Evolutionary conservation across 345 rosid species (phyloP).

Genomic region (Balakata baccata): DNA sequence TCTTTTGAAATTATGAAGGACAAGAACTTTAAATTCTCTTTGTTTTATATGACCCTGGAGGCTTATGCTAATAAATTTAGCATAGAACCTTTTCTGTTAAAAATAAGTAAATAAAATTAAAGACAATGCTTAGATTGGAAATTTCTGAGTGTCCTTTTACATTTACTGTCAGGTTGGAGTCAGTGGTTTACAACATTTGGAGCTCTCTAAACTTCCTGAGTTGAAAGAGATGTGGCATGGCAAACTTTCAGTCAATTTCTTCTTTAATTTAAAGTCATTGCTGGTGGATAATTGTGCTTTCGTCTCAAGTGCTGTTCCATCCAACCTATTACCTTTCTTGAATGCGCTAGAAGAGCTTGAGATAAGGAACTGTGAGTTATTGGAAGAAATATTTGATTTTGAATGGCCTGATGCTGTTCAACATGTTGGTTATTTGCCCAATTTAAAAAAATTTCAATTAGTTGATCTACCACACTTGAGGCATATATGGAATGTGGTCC

Average conservation of each 20-base stretch:
- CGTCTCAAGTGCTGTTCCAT: not conserved
- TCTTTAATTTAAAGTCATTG: not conserved
- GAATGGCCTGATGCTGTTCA: not conserved
- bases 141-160: not conserved
- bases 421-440: not conserved
- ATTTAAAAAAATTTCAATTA: not conserved
- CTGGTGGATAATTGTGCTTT: not conserved
- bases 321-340: slow-evolving; percentile 4
- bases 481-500: not conserved
- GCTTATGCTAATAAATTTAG: not conserved
- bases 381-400: slow-evolving; percentile 2
- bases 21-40: too few species aligned
- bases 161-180: slow-evolving; percentile 2
- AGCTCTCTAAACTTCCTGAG: slow-evolving; percentile 2
- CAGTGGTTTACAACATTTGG: not conserved
- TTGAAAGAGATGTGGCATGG: slow-evolving; percentile 1
- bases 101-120: too few species aligned
- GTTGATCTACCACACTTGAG: slow-evolving; percentile 4
- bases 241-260: not conserved
- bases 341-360: not conserved
- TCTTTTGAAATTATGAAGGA: not conserved
- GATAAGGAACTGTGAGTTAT: slow-evolving; percentile 1
- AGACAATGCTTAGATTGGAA: not conserved
- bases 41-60: not conserved
- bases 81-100: not conserved